Percentiles rank a stretch among this genome's conserved stretches.
Conservation (phyloP, 1,284 basidiomycete genomes). For the Cryptococcus hybrid region DNA sequence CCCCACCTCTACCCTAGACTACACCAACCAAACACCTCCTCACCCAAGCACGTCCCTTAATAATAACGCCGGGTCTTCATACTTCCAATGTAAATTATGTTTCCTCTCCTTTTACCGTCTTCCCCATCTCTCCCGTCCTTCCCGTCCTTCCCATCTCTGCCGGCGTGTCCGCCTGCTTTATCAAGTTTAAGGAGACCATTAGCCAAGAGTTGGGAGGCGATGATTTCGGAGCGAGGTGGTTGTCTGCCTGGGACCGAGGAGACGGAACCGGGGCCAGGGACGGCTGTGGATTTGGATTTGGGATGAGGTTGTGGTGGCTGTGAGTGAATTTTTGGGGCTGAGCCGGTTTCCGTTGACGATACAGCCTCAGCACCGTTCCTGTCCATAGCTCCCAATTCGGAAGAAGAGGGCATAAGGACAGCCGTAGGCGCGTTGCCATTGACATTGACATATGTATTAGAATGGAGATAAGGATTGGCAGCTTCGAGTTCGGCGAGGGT, state of each 20-base stretch:
- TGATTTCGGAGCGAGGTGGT: neutral
- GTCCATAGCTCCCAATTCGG: no score
- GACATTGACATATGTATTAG: no score
- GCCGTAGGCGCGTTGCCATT: neutral
- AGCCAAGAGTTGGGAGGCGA: constrained; percentile 21
- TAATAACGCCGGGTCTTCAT: constrained; percentile 50
- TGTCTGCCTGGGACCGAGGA: no score
- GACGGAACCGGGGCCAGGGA: neutral
- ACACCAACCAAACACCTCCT: no score
- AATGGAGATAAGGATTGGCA: neutral
- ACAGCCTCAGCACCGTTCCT: no score
- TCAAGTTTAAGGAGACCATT: constrained; percentile 41
- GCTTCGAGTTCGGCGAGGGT: constrained; percentile 28
- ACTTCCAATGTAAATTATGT: constrained; percentile 50
- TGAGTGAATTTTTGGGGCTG: no score
- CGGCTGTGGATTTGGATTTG: neutral
- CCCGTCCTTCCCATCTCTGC: constrained; percentile 21
- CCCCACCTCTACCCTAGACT: neutral
- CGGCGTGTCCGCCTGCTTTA: constrained; percentile 18
- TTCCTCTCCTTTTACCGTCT: constrained; percentile 42
- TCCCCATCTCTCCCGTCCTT: constrained; percentile 14
- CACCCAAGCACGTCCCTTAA: constrained; percentile 44
- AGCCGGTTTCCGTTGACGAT: no score
- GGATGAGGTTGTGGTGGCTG: neutral
- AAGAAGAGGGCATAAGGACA: neutral